Percentiles rank a stretch among this genome's conserved stretches.
Conservation (phyloP, 306 rosid species). For the Trifolium fragiferum region DNA sequence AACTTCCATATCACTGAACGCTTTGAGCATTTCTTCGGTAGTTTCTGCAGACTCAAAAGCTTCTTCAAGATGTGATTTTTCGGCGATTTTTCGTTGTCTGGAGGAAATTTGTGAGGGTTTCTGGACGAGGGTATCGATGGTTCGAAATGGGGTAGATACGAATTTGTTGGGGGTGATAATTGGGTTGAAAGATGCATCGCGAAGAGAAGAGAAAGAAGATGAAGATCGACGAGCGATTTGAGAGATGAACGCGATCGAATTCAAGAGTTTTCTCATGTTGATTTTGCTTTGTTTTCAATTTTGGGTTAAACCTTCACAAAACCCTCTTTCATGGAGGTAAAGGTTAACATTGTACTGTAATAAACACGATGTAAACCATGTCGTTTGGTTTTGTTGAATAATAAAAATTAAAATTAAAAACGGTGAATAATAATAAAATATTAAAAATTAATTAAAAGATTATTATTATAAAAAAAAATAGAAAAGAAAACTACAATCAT, state of each 20-base stretch:
- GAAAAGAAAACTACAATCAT: too few species aligned
- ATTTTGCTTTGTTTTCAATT: background rate
- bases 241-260: constrained; percentile 51
- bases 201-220: constrained; percentile 33
- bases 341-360: background rate
- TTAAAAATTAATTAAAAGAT: too few species aligned
- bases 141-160: constrained; percentile 55
- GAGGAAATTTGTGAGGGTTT: constrained; percentile 57
- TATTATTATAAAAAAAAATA: too few species aligned
- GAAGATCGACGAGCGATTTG: constrained; percentile 53
- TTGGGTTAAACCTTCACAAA: constrained; percentile 56
- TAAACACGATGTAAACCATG: background rate
- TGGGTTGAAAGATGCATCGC: constrained; percentile 47
- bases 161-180: constrained; percentile 49
- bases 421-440: too few species aligned
- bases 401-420: too few species aligned
- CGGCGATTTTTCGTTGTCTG: constrained; percentile 67
- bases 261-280: constrained; percentile 62
- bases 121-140: constrained; percentile 59
- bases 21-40: constrained; percentile 62
- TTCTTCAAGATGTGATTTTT: constrained; percentile 73
- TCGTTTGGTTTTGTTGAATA: constrained; percentile 10
- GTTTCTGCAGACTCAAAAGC: constrained; percentile 80
- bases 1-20: constrained; percentile 73
- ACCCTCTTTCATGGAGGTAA: constrained; percentile 46